Evolutionary conservation across 2,329 filamentous ascomycete species (phyloP).

Genomic region (Fusarium haematococcum): DNA sequence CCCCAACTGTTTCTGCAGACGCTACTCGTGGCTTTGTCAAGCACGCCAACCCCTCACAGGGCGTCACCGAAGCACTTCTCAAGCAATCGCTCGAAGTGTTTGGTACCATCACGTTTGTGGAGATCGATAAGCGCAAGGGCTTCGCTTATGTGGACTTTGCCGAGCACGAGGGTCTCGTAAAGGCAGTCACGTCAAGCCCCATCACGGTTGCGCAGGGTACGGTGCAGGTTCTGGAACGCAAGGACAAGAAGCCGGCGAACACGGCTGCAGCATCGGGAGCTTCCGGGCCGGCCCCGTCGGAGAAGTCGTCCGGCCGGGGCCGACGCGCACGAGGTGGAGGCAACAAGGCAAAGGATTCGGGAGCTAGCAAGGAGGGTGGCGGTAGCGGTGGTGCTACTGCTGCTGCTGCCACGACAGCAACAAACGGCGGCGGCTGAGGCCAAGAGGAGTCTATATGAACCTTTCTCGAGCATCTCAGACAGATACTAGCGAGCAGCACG

Average conservation of each 20-base stretch:
- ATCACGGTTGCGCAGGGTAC: conserved; percentile 85
- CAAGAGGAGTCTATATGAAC: neutral
- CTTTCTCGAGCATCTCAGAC: conserved; percentile 30
- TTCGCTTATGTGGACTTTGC: conserved; percentile 94
- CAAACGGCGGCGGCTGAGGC: conserved; percentile 37
- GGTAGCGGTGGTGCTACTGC: neutral
- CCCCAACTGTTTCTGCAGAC: conserved; percentile 49
- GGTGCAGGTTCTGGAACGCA: conserved; percentile 87
- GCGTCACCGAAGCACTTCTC: conserved; percentile 85
- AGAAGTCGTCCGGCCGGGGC: conserved; percentile 48
- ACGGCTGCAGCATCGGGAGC: conserved; percentile 25
- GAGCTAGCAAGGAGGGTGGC: conserved; percentile 21
- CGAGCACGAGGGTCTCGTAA: conserved; percentile 76
- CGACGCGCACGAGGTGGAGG: conserved; percentile 50
- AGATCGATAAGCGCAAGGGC: conserved; percentile 94
- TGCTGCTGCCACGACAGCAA: neutral
- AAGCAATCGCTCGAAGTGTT: conserved; percentile 79
- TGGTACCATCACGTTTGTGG: conserved; percentile 81
- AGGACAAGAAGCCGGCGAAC: conserved; percentile 64
- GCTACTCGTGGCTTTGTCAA: conserved; percentile 81
- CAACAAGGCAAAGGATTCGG: conserved; percentile 42
- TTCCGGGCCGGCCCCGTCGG: conserved; percentile 34
- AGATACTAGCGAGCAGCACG: conserved; percentile 20
- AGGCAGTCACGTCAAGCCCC: conserved; percentile 84
- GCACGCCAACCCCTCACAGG: conserved; percentile 89